A percentile compares a stretch with the other conserved stretches of the same genome.
Evolutionary conservation across 176 grass and related monocot genomes (phyloP).

Genomic region (Oryza longistaminata): DNA sequence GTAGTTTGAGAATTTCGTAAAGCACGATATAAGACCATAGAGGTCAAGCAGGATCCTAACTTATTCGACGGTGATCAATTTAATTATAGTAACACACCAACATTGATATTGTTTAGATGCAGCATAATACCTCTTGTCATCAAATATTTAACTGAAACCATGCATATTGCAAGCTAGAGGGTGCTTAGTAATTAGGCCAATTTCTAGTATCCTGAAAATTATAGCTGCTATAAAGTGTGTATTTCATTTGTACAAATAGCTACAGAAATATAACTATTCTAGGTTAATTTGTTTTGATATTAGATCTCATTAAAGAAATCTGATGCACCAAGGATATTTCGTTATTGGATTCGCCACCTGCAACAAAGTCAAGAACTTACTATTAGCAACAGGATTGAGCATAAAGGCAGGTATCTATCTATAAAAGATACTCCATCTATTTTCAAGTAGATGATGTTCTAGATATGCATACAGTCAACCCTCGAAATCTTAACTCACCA

Average conservation of each 20-base stretch:
- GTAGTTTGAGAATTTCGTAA: not conserved
- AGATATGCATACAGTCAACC: not conserved
- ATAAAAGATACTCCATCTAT: not conserved
- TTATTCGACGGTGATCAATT: not conserved
- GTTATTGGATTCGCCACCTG: conserved; percentile 97
- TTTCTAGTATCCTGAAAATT: not conserved
- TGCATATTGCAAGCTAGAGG: not conserved
- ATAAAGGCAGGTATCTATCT: not conserved
- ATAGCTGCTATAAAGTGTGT: conserved; percentile 11
- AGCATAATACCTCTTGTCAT: not conserved
- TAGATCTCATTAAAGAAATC: not conserved
- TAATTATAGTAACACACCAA: not conserved
- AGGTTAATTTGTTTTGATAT: conserved; percentile 4
- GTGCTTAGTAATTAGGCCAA: not conserved
- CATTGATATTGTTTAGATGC: not conserved
- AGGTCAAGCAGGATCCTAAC: not conserved
- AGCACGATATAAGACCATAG: not conserved
- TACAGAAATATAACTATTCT: not conserved
- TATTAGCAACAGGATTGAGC: conserved; percentile 3
- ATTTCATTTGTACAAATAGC: not conserved
- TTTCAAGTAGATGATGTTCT: not conserved
- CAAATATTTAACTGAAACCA: not conserved
- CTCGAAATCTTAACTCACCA: not conserved
- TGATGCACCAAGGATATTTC: conserved; percentile 77
- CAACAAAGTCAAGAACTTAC: conserved; percentile 10